Percentiles rank a stretch among this genome's conserved stretches.
These are phyloP conservation scores for Pyrus pyrifolia DNA, from an alignment of 306 rosid species.

Conservation along the genomic window DNA sequence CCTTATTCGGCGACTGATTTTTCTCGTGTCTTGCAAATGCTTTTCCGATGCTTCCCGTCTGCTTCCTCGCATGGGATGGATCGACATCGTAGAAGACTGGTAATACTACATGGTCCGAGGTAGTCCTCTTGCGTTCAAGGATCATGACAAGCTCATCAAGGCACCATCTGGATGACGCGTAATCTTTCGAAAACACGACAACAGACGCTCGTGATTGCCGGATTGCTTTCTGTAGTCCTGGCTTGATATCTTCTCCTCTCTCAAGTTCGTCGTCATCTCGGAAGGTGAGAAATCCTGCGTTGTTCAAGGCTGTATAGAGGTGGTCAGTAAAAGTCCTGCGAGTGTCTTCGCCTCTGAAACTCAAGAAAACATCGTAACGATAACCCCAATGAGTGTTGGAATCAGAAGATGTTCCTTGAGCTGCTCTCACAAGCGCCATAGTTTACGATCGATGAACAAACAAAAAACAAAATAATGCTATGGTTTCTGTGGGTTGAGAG, in stretches of 20 bases:
- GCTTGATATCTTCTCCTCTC: not conserved
- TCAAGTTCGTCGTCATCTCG: not conserved
- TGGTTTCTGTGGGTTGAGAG: no score
- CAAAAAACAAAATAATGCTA: no score
- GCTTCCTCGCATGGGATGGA: no score
- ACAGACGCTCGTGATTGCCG: not conserved
- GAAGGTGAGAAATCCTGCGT: not conserved
- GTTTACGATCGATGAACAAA: not conserved
- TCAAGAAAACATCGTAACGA: not conserved
- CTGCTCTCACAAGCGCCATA: not conserved
- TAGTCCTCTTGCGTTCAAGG: not conserved
- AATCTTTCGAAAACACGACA: not conserved
- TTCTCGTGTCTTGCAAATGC: no score
- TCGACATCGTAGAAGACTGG: no score
- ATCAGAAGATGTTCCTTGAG: not conserved
- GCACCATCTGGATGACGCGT: not conserved
- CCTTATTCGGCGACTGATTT: no score
- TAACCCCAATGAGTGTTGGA: not conserved
- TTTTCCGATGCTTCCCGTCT: no score
- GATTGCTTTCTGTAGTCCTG: not conserved
- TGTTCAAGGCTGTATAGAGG: not conserved
- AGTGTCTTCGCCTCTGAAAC: conserved; percentile 10
- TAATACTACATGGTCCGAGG: no score
- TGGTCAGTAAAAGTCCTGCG: not conserved
- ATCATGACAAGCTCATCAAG: not conserved